Base-by-base conservation (phyloP, 2,329 filamentous ascomycete genomes). In the Trichoderma simmonsii region DNA sequence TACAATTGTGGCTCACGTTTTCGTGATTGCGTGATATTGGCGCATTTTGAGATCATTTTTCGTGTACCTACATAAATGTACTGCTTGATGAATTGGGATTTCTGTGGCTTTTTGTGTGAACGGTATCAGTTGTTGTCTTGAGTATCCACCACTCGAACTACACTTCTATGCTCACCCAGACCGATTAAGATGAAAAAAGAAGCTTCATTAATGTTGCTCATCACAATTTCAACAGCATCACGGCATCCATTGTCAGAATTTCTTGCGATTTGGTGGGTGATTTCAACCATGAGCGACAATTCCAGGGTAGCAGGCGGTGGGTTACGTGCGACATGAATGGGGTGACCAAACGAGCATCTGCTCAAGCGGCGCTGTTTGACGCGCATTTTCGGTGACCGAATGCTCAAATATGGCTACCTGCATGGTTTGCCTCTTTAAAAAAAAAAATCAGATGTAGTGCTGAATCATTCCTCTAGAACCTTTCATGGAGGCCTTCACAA, bases 331-430 rank as follows among this genome's bases (percentile, higher is more conserved):
- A 60, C 57, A 21, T 32, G 18, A 34, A 12, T 6, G 30, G 12
- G 26, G 57, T 32, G 18, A 18, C 11, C 57, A n/a, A 60, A 34
- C 12, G 8, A 60, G 57, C n/a, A 9, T 12, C 15, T 8, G 36
- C 36, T 18, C 6, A 39, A 39, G 36, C 36, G 15, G 11, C 28
- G n/a, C n/a, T 11, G 8, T 11, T 24, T n/a, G 34, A 36, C 21
- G 7, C 15, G 3, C 30, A 11, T 30, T 64, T 64, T 64, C 61
- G 61, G 61, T 64, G 39, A 64, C 61, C 61, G 61, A 64, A 43
- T 64, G 15, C 3, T 30, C 15, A 5, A 26, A 51, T 51, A n/a
- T 9, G 39, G 15, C 9, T 26, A 34, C 18, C n/a, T 39, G 12
- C 26, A n/a, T 30, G 15, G 2, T n/a, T 43, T n/a, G 39, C 7